Evolutionary conservation across 371 early-diverging fungal species (phyloP).

Genomic region (Mortierella sp.): DNA sequence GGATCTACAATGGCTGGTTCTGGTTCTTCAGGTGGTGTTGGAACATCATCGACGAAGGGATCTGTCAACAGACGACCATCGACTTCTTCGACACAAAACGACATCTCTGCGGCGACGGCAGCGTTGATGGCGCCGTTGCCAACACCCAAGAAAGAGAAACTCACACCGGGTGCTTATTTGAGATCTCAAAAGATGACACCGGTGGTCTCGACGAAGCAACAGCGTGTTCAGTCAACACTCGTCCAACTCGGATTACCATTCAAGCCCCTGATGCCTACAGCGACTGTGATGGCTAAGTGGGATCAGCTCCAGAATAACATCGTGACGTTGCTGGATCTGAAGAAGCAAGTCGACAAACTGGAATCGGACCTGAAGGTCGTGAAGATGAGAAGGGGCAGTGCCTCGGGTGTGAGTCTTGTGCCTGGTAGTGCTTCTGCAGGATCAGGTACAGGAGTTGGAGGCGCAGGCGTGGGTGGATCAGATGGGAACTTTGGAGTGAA

Average conservation of each 20-base stretch:
- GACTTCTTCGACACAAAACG: slow-evolving; percentile 13
- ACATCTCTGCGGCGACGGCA: neutral
- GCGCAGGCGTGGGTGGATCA: neutral
- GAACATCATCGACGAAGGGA: slow-evolving; percentile 31
- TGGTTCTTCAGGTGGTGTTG: neutral
- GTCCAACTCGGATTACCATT: slow-evolving; percentile 73
- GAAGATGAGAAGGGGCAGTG: slow-evolving; percentile 60
- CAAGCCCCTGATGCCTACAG: slow-evolving; percentile 86
- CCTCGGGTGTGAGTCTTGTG: slow-evolving; percentile 22
- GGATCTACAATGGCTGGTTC: slow-evolving; percentile 9
- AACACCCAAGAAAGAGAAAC: slow-evolving; percentile 66
- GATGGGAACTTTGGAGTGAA: slow-evolving; percentile 41
- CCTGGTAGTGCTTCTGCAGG: slow-evolving; percentile 5
- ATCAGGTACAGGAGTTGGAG: slow-evolving; percentile 1
- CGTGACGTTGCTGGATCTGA: slow-evolving; percentile 80
- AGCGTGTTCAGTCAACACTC: slow-evolving; percentile 74
- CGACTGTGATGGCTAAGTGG: slow-evolving; percentile 76
- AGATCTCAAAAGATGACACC: slow-evolving; percentile 78
- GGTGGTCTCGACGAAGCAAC: slow-evolving; percentile 72
- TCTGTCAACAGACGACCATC: slow-evolving; percentile 37
- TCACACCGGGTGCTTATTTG: slow-evolving; percentile 81
- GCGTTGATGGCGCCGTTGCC: neutral
- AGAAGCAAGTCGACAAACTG: slow-evolving; percentile 81
- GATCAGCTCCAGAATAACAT: slow-evolving; percentile 79
- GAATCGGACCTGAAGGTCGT: slow-evolving; percentile 80